Base-by-base conservation (phyloP, 768 basidiomycete genomes). In the Tulasnella sp. region DNA sequence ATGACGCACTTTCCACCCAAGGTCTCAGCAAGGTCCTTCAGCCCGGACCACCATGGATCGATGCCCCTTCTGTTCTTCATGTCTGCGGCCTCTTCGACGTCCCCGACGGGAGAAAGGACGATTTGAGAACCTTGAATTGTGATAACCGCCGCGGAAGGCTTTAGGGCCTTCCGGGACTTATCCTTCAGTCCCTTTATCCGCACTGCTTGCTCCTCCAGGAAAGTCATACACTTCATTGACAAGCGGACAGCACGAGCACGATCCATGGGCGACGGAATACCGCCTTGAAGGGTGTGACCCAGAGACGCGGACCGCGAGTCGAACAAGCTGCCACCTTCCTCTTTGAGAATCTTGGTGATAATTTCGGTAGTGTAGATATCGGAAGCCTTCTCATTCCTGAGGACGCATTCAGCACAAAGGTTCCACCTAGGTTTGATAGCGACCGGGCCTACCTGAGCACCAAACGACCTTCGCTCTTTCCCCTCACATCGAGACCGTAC, bases 201-300 rank as follows among this genome's bases (percentile, higher is more conserved):
- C 20, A n/a, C 40, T 2, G 85, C 84, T 82, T 97, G 92, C 76
- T 90, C 85, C 86, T 99, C 98, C 81, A 99, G 89, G 90, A 98
- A 99, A 46, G 92, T 88, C 95, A 99, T 96, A 87, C 95, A 97
- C 83, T 95, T 93, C 82, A 97, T 88, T 11, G 97, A 92, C 69
- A 98, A 90, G 44, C 98, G 93, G 9, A 94, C 93, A 3, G 96
- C 98, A 40, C 96, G 94, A 0, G 93, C 92, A 76, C 97, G 94
- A 87, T 99, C 98, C 83, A 95, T 89, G 0, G 98, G 98, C 0
- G 97, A 98, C 6, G 98, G 98, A 24, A 96, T 92, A 2, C 96
- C 96, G 11, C 98, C 98, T 84, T 99, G 98, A 3, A 99, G 88
- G 6, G 97, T 99, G 87, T 99, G 98, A 22, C 98, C 98, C 28